phyloP scores from a whole-genome alignment of 805 yeast genomes.

The Yarrowia porcina region DNA sequence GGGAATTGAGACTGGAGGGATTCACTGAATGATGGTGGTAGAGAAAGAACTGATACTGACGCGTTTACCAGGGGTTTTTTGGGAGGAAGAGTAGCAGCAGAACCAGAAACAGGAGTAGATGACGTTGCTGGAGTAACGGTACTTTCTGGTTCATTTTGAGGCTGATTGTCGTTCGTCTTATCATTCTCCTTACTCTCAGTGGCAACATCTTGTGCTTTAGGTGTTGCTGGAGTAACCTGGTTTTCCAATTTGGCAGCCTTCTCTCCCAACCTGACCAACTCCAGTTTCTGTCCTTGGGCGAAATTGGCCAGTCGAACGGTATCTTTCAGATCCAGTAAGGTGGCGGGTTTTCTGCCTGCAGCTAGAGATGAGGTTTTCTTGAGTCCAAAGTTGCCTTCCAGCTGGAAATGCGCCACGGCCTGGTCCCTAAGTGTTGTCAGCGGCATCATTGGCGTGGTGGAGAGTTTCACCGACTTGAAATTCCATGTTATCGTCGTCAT shows the following conservation, averaged over 20 bases:
- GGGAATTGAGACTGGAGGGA: conserved; percentile 30
- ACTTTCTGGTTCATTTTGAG: neutral
- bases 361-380: conserved; percentile 9
- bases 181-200: too few relatives aligned
- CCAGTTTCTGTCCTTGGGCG: conserved; percentile 31
- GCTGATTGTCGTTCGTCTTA: too few relatives aligned
- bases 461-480: conserved; percentile 4
- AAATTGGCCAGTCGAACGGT: conserved; percentile 30
- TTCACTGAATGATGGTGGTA: conserved; percentile 30
- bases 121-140: neutral
- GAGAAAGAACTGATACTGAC: conserved; percentile 29
- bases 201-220: too few relatives aligned
- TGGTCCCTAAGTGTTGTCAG: neutral
- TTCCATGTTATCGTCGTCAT: conserved; percentile 22
- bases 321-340: conserved; percentile 28
- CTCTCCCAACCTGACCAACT: conserved; percentile 28
- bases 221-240: neutral
- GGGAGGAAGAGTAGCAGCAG: neutral
- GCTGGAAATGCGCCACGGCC: conserved; percentile 13
- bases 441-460: conserved; percentile 14
- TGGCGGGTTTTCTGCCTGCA: conserved; percentile 26
- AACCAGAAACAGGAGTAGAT: neutral
- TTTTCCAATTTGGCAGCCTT: too few relatives aligned
- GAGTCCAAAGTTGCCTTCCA: conserved; percentile 16
- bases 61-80: conserved; percentile 7